Evolutionary conservation across 2,329 filamentous ascomycete species (phyloP), one percentile per base, ranked within the genome.

Genomic region (Aspergillus niger): DNA sequence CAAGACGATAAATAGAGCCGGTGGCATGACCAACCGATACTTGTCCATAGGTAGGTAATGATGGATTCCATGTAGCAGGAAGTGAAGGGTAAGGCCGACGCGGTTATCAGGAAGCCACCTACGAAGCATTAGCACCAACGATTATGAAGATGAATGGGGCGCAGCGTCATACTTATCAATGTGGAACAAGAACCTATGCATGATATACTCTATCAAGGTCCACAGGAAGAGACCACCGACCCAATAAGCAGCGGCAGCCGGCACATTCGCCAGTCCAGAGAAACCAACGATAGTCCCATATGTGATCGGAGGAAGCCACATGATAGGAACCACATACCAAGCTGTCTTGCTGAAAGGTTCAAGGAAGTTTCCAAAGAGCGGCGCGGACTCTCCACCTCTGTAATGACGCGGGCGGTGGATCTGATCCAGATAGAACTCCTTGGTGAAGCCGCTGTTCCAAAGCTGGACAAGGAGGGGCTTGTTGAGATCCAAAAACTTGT

Each of bases 31-130:
- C 8, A 99, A 88, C 62, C 95, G 89, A 71, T 97, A 94, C 73
- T 89, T 94, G 80, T 99, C 95, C 95, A 99, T 98, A n/a, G 95
- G 95, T 4, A 99, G 85, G 78, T 98, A 99, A 78, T 99, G 95
- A 74, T 99, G 95, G 65, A 99, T 91, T 65, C 95, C 95, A 71
- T 99, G 95, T 26, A 99, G 90, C 43, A 97, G 80, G 80, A 99
- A 99, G 76, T 99, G 95, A 20, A 89, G 69, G 0, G 92, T 96
- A 61, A 99, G 82, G 65, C 86, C 89, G n/a, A 91, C 89, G 58
- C 92, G 86, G 76, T 98, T 96, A 75, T 99, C 91, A 0, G 95
- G 95, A 10, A 99, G 89, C 72, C 88, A 91, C 51, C 91, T 96
- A 64, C 22, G 57, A 52, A 17, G 58, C 4, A 50, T 72, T 65